phyloP scores from a whole-genome alignment of 805 yeast species.

The Yarrowia bubula region DNA sequence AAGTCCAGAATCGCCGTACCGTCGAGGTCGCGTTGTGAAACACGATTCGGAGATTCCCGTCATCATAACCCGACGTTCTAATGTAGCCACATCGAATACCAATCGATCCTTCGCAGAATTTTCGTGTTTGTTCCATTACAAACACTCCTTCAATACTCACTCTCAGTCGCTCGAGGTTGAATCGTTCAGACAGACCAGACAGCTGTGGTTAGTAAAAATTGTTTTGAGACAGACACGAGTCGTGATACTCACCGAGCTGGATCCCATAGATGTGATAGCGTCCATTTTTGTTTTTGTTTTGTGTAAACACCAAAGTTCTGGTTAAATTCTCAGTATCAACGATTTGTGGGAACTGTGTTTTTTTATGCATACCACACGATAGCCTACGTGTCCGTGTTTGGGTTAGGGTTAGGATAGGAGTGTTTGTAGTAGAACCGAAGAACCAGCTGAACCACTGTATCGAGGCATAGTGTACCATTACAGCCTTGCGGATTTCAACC shows the following conservation, averaged over 20 bases:
- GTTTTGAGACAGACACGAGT: background rate
- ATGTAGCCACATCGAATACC: no score
- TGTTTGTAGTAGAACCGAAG: no score
- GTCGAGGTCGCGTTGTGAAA: background rate
- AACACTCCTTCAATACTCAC: constrained; percentile 35
- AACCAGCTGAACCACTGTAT: no score
- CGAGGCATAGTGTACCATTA: no score
- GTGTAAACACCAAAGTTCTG: background rate
- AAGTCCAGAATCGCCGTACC: no score
- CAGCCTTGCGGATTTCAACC: no score
- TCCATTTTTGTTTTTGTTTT: constrained; percentile 2
- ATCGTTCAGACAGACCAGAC: constrained; percentile 47
- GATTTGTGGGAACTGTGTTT: background rate
- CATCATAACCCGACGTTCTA: no score
- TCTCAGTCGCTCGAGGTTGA: constrained; percentile 51
- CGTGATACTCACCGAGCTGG: constrained; percentile 14
- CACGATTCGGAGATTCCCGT: background rate
- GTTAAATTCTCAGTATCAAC: background rate
- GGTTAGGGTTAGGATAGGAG: constrained; percentile 5
- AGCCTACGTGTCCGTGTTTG: constrained; percentile 23
- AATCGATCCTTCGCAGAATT: background rate
- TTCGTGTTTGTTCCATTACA: constrained; percentile 23
- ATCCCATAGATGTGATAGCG: constrained; percentile 26
- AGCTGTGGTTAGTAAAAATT: constrained; percentile 23
- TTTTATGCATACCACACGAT: constrained; percentile 20